Evolutionary conservation across 106 monocot genomes (phyloP), one percentile per base, ranked within the genome.

Genomic region (Allium sativum): DNA sequence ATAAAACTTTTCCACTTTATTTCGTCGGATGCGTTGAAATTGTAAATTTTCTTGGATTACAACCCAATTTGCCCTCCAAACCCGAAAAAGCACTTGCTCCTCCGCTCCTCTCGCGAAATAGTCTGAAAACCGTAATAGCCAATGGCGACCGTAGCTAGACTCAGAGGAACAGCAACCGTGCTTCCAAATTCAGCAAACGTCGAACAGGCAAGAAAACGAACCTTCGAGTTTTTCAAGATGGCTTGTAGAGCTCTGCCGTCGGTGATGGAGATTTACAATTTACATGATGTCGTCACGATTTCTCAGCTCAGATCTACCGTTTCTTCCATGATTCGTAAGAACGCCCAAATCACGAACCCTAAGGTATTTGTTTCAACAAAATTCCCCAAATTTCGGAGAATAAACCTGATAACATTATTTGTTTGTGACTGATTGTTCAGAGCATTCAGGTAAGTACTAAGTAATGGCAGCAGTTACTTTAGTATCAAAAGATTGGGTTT

Each of bases 211-310:
- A 74, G 91, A 55, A 69, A 69, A 10, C 70, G 74, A 9, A 77
- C 76, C 40, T 69, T 96, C 68, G 87, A 91, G 7, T 91, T 96
- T 82, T 96, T 96, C 82, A 91, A 65, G 91, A 31, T 55, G 71
- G 84, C 91, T 13, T 96, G 91, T 72, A 90, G 96, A 44, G 74
- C 91, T 9, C 77, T 96, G 45, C 91, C 91, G 10, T 44, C 72
- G 18, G 60, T 96, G 42, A 91, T 91, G 79, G 66, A 88, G 21
- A 91, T 96, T 68, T 96, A 96, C 78, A 84, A 70, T 51, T 77
- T 96, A 71, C 45, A 84, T 54, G 90, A 96, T 40, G 76, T 91
- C 75, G 90, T 80, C 68, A 96, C 90, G 64, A 51, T 85, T 66
- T 87, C 91, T 59, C 75, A 91, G 78, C 91, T 96, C 69, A 75